Conservation (phyloP, 306 rosid genomes). For the Quillaja saponaria region DNA sequence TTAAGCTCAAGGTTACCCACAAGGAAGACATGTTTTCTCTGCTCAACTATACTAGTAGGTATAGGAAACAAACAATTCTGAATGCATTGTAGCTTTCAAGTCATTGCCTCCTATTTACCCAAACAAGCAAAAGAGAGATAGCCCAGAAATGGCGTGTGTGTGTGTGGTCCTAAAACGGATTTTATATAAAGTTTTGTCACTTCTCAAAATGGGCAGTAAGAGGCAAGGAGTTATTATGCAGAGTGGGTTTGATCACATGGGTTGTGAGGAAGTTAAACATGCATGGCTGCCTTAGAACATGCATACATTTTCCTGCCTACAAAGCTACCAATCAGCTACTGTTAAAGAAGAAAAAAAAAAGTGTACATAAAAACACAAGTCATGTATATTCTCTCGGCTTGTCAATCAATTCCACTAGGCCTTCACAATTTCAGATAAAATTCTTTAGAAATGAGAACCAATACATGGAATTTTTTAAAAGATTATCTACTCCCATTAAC, state of each 20-base stretch:
- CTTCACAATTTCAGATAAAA: slow-evolving; percentile 43
- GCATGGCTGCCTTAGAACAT: slow-evolving; percentile 39
- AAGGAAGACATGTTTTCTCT: too few species aligned
- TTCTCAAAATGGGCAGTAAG: slow-evolving; percentile 33
- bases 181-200: slow-evolving; percentile 30
- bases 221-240: slow-evolving; percentile 34
- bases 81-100: too few species aligned
- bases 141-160: neutral
- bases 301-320: slow-evolving; percentile 43
- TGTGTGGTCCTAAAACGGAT: slow-evolving; percentile 13
- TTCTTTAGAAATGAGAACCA: slow-evolving; percentile 37
- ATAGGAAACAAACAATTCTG: too few species aligned
- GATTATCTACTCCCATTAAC: slow-evolving; percentile 52
- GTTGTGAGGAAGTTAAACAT: slow-evolving; percentile 52
- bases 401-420: slow-evolving; percentile 51
- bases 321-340: slow-evolving; percentile 30
- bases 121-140: slow-evolving; percentile 20
- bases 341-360: slow-evolving; percentile 6
- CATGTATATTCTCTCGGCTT: slow-evolving; percentile 9
- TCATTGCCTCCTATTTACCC: neutral
- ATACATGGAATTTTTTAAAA: slow-evolving; percentile 37
- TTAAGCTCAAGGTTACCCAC: neutral
- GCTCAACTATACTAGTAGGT: too few species aligned
- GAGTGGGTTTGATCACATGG: slow-evolving; percentile 51
- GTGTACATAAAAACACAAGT: neutral